These are phyloP conservation scores for Daldinia childiae DNA, from an alignment of 495 filamentous ascomycete species.

Conservation along the genomic window DNA sequence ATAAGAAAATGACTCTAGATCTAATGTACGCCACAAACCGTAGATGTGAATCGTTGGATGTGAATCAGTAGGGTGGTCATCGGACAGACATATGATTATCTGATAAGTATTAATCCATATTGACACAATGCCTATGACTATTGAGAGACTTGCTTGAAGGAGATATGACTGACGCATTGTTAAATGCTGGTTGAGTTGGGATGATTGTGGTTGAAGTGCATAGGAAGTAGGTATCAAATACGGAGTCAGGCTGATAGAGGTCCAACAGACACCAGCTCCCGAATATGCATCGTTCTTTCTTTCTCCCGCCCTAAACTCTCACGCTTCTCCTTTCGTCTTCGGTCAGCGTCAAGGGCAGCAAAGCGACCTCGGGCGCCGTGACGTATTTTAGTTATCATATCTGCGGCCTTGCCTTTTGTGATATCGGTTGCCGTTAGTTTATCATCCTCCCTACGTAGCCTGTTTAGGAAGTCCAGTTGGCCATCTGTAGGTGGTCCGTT, in stretches of 20 bases:
- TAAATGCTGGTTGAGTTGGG: background rate
- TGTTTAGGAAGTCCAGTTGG: constrained; percentile 80
- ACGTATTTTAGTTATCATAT: constrained; percentile 93
- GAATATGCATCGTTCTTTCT: constrained; percentile 52
- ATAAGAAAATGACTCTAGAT: background rate
- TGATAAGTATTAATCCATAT: background rate
- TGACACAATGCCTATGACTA: background rate
- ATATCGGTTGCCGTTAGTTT: constrained; percentile 64
- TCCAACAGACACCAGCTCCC: constrained; percentile 73
- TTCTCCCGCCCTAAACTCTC: constrained; percentile 53
- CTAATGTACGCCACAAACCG: background rate
- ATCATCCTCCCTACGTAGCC: constrained; percentile 63
- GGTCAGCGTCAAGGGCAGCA: constrained; percentile 59
- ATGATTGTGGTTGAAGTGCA: background rate
- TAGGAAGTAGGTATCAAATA: background rate
- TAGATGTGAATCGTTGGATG: background rate
- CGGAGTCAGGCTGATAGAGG: constrained; percentile 54
- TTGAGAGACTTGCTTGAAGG: background rate
- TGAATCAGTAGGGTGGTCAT: background rate
- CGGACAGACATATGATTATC: background rate
- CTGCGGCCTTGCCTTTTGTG: constrained; percentile 82
- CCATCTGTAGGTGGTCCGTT: constrained; percentile 67
- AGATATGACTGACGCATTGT: background rate
- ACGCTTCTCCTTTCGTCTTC: constrained; percentile 56
- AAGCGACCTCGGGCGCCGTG: constrained; percentile 81